These are phyloP conservation scores for Panicum miliaceum DNA, from an alignment of 176 grass and related monocot species.

Conservation along the genomic window DNA sequence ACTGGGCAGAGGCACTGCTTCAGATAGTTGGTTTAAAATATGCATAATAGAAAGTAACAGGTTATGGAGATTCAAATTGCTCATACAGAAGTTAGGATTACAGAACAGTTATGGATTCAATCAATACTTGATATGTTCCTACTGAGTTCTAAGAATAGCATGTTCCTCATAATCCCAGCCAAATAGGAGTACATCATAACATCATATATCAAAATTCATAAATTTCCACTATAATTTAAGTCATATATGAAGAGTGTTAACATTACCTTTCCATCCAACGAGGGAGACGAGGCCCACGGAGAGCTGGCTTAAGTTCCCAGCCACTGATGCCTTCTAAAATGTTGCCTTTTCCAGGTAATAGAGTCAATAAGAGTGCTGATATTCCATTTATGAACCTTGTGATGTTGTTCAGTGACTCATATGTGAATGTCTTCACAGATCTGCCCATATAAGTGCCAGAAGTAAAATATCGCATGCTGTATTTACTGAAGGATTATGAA, in stretches of 20 bases:
- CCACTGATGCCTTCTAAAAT: constrained; percentile 90
- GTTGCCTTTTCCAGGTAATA: constrained; percentile 86
- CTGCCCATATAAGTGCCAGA: constrained; percentile 50
- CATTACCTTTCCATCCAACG: constrained; percentile 97
- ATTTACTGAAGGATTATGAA: background rate
- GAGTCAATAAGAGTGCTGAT: constrained; percentile 75
- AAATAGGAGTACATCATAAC: background rate
- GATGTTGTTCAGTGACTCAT: constrained; percentile 95
- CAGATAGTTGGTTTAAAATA: constrained; percentile 2
- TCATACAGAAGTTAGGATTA: background rate
- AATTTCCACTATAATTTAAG: background rate
- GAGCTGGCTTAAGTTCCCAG: constrained; percentile 88
- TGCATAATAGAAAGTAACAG: background rate
- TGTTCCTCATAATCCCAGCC: background rate
- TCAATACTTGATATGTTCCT: background rate
- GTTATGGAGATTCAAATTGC: background rate
- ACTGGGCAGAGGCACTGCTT: background rate
- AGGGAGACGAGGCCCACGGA: constrained; percentile 85
- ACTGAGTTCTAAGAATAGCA: background rate
- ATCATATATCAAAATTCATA: background rate
- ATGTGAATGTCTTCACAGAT: constrained; percentile 97
- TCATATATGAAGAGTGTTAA: background rate
- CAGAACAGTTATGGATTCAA: constrained; percentile 1
- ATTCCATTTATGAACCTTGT: constrained; percentile 95
- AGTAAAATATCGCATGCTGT: constrained; percentile 19